Evolutionary conservation across 306 rosid species (phyloP), one percentile per base, ranked within the genome.

Genomic region (Cyclanthera cordifolia): DNA sequence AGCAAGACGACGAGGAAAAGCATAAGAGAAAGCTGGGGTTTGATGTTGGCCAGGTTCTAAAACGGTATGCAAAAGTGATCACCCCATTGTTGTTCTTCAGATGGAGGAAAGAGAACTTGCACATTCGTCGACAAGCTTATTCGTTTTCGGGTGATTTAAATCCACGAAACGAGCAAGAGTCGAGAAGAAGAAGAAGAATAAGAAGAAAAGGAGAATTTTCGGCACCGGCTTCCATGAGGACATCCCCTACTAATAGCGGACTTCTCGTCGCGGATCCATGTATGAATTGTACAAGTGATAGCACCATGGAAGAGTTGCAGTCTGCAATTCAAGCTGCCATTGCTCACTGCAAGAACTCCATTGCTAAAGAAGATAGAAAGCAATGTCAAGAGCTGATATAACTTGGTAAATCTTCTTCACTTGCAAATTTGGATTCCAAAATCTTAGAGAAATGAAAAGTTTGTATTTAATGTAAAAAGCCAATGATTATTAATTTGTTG

Each of bases 321-420:
- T 88, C 97, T 2, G 99, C 99, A 11, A 90, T 94, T 85, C 99
- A 94, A 84, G 95, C 97, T 72, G 99, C 99, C 27, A 94, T 94
- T 83, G 99, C 97, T 75, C 97, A 94, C 78, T 94, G 99, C 76
- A 94, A 94, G 87, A 90, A 83, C 65, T 94, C 99, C 58, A 83
- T 83, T 75, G 84, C 91, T 8, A 77, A 82, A 46, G 95, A 85
- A 72, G 92, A 89, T 28, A 81, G n/a, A 73, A 71, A 72, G 79
- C 74, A 74, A 75, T 72, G 79, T 74, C 69, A 73, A 58, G 21
- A 70, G 61, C 53, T 32, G 54, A 24, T 16, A 39, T 21, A 14
- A 32, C 32, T 5, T 5, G 24, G 43, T 51, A 27, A 24, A n/a
- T 49, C 27, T 48, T 47, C 46, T 49, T 4, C 2, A 14, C 72